Evolutionary conservation across 805 yeast species (phyloP).

Genomic region (Saccharomycopsis fibuligera): DNA sequence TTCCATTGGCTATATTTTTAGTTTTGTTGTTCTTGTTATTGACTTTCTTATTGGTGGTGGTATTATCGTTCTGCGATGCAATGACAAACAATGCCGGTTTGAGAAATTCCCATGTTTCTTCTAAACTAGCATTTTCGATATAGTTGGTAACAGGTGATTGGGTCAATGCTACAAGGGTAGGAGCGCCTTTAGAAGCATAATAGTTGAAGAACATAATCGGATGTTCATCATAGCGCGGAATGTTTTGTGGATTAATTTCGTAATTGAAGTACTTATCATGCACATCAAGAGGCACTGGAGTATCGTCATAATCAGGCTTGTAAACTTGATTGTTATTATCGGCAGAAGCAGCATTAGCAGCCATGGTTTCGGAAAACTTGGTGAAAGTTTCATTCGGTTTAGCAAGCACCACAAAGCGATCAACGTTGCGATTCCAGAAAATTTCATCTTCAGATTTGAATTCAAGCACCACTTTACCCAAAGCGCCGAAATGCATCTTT

Average conservation of each 20-base stretch:
- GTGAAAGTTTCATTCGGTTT: slow-evolving; percentile 27
- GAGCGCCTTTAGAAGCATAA: slow-evolving; percentile 40
- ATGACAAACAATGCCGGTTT: slow-evolving; percentile 42
- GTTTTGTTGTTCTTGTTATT: slow-evolving; percentile 24
- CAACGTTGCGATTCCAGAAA: slow-evolving; percentile 55
- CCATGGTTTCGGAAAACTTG: slow-evolving; percentile 13
- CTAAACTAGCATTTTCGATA: slow-evolving; percentile 37
- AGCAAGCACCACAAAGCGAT: slow-evolving; percentile 43
- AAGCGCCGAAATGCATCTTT: slow-evolving; percentile 52
- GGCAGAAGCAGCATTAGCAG: not conserved
- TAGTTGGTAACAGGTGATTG: slow-evolving; percentile 70
- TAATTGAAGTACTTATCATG: slow-evolving; percentile 22
- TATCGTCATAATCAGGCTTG: slow-evolving; percentile 11
- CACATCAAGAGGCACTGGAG: slow-evolving; percentile 10
- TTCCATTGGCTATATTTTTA: slow-evolving; percentile 10
- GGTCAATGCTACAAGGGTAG: slow-evolving; percentile 58
- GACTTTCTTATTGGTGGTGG: slow-evolving; percentile 4
- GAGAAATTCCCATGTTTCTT: slow-evolving; percentile 48
- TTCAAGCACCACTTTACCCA: slow-evolving; percentile 70
- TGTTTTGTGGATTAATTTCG: slow-evolving; percentile 19
- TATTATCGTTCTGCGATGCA: slow-evolving; percentile 19
- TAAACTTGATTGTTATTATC: slow-evolving; percentile 4
- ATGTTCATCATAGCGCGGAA: slow-evolving; percentile 45
- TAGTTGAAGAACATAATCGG: slow-evolving; percentile 61
- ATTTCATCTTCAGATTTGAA: slow-evolving; percentile 39